Evolutionary conservation across 2,329 filamentous ascomycete genomes (phyloP), one percentile per base, ranked within the genome.

Genomic region (Geosmithia putterillii): DNA sequence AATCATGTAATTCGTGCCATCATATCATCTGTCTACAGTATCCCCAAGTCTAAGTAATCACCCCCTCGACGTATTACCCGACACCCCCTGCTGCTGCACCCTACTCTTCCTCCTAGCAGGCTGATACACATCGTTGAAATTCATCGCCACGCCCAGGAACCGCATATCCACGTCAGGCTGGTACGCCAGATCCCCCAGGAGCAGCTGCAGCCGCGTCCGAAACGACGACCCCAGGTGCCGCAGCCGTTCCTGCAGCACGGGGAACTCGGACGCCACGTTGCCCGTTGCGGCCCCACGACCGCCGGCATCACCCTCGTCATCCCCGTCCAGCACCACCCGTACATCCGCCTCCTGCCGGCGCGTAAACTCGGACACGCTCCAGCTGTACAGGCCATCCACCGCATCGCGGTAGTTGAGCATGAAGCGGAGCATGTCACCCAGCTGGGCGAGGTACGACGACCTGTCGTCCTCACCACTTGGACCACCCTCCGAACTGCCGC

Each of bases 41-140:
- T n/a, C n/a, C n/a, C n/a, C n/a, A n/a, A n/a, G n/a, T n/a, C n/a
- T n/a, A n/a, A n/a, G n/a, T n/a, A n/a, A 14, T 35, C 32, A 58
- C 8, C 41, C 54, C 48, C 52, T 60, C n/a, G 53, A 51, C 23
- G 48, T 46, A 25, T 52, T 55, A 21, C 52, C 48, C 22, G 51
- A 45, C 6, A 53, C 10, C 28, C 3, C 6, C 4, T 14, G 10
- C 28, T 9, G 15, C 28, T 9, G 28, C 6, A 34, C 43, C 60
- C 67, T 71, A 46, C 73, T 65, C 63, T 80, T 79, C 58, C 81
- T 75, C 54, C 80, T 72, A 38, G 81, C 76, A 14, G 86, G 85
- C 62, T 86, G 77, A 62, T 96, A 96, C 21, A 94, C 85, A 59
- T 96, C 90, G 63, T 98, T 98, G 64, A 96, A 98, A 64, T 96